Conservation (phyloP, 1,284 basidiomycete species). For the Spongiforma sp. region DNA sequence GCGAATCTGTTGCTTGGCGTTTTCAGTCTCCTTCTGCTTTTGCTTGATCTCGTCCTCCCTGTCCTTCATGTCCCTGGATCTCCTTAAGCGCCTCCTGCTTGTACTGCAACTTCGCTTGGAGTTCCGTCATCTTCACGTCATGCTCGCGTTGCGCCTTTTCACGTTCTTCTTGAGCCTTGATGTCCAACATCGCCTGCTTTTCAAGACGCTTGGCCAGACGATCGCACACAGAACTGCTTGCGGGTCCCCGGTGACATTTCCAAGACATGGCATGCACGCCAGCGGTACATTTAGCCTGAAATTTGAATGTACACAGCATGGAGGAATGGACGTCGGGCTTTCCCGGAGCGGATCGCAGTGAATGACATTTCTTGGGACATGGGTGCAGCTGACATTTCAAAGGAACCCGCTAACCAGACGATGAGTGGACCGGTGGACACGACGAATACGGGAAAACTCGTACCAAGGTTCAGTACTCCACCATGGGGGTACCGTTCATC, state of each 20-base stretch:
- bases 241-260: constrained; percentile 42
- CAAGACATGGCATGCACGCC: constrained; percentile 40
- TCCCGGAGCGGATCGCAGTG: constrained; percentile 15
- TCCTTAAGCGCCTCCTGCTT: constrained; percentile 35
- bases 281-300: constrained; percentile 39
- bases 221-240: constrained; percentile 38
- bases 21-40: constrained; percentile 41
- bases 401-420: constrained; percentile 41
- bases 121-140: constrained; percentile 35
- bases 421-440: constrained; percentile 7
- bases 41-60: constrained; percentile 35
- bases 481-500: constrained; percentile 60
- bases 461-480: constrained; percentile 62
- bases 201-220: constrained; percentile 38
- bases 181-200: constrained; percentile 35
- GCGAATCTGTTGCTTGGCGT: constrained; percentile 18
- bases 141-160: constrained; percentile 41
- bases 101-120: constrained; percentile 39
- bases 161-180: constrained; percentile 38
- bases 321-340: constrained; percentile 52
- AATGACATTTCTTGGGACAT: constrained; percentile 63
- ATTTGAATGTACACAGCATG: constrained; percentile 43
- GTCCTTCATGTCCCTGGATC: constrained; percentile 32
- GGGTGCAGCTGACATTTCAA: constrained; percentile 55
- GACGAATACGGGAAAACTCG: background rate